These are phyloP conservation scores for Fusarium sp. DNA, from an alignment of 2,329 filamentous ascomycete genomes.

Conservation along the genomic window DNA sequence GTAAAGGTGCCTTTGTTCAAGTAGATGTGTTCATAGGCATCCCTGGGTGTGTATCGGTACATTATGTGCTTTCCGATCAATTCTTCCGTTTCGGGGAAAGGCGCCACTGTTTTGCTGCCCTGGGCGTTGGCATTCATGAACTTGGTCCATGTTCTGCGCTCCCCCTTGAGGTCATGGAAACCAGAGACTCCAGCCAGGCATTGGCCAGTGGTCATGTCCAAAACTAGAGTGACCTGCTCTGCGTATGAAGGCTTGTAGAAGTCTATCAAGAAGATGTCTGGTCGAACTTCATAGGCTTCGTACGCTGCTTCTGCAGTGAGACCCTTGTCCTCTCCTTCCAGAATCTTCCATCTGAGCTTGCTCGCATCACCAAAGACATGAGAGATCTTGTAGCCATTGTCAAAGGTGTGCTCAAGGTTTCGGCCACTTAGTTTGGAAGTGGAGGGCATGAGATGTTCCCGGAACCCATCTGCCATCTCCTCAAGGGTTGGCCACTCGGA, in stretches of 20 bases:
- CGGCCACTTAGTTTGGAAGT: constrained; percentile 4
- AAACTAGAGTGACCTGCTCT: constrained; percentile 16
- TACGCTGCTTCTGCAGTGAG: constrained; percentile 7
- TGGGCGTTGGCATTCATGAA: constrained; percentile 13
- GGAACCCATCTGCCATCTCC: constrained; percentile 22
- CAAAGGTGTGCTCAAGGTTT: constrained; percentile 10
- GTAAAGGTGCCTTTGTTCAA: constrained; percentile 26
- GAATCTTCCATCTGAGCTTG: constrained; percentile 7
- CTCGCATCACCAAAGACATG: neutral
- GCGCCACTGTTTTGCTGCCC: neutral
- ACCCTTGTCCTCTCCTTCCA: constrained; percentile 5
- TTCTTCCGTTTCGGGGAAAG: constrained; percentile 12
- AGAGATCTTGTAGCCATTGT: constrained; percentile 18
- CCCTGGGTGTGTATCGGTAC: constrained; percentile 18
- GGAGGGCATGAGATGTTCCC: constrained; percentile 14
- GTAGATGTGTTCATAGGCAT: constrained; percentile 30
- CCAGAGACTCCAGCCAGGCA: constrained; percentile 10
- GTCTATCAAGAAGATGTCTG: constrained; percentile 26
- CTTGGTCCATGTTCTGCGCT: constrained; percentile 18
- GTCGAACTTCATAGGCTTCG: constrained; percentile 22
- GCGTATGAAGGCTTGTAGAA: constrained; percentile 26
- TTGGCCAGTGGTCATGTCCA: neutral
- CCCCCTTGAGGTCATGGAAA: constrained; percentile 1
- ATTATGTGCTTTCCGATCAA: constrained; percentile 29
- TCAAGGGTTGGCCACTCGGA: constrained; percentile 21